These are phyloP conservation scores for Xylariaceae sp. DNA, from an alignment of 2,329 filamentous ascomycete genomes.

Conservation along the genomic window DNA sequence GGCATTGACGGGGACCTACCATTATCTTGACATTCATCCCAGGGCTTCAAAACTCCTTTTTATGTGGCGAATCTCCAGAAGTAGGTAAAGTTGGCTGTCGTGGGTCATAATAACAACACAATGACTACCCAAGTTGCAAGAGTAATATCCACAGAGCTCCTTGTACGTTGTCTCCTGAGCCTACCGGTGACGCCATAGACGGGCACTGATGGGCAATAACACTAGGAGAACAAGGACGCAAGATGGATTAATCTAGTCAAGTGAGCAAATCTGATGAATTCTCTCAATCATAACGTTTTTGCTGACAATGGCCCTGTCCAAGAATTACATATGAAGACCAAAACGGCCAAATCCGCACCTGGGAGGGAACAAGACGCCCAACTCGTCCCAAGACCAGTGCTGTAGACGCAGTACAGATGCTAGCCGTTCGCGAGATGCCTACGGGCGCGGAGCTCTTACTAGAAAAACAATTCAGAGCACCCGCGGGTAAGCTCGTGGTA, in stretches of 20 bases:
- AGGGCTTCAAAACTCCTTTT: not conserved
- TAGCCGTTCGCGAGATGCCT: conserved; percentile 24
- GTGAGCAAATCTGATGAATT: conserved; percentile 17
- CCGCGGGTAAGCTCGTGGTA: conserved; percentile 37
- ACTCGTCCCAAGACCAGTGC: conserved; percentile 27
- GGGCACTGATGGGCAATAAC: not conserved
- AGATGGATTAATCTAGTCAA: conserved; percentile 33
- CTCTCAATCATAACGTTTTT: not conserved
- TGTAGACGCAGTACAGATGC: conserved; percentile 31
- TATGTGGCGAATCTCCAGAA: too few species aligned
- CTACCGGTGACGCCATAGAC: too few species aligned
- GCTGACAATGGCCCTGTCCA: too few species aligned
- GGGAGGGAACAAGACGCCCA: conserved; percentile 29
- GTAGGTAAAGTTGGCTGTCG: not conserved
- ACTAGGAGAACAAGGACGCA: conserved; percentile 31
- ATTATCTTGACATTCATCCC: too few species aligned
- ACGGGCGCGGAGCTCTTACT: conserved; percentile 32
- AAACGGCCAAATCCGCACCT: conserved; percentile 27
- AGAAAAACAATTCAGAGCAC: conserved; percentile 40
- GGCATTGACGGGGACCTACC: too few species aligned
- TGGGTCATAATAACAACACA: not conserved
- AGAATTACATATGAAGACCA: conserved; percentile 32
- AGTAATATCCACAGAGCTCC: conserved; percentile 28
- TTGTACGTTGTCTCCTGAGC: conserved; percentile 19
- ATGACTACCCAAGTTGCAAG: conserved; percentile 23